Base-by-base conservation (phyloP, 805 yeast genomes). In the Candida quercuum region DNA sequence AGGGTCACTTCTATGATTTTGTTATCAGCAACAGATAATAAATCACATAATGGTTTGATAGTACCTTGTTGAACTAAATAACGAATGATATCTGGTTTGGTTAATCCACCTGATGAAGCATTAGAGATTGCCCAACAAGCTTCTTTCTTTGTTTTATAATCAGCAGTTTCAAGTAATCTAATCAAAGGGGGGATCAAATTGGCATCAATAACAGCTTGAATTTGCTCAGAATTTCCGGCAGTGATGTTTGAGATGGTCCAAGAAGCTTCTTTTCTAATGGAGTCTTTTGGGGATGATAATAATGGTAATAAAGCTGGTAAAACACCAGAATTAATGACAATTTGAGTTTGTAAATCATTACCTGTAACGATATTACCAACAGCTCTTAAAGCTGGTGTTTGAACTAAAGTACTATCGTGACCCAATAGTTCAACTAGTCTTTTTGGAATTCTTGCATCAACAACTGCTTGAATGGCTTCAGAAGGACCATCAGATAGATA, bases 81-180 rank as follows among this genome's bases (percentile, higher is more conserved):
- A 56, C 91, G 77, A 52, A 93, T 89, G 61, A 89, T 96, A 43
- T 87, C 96, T 7, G 98, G 98, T 61, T 79, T 83, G 30, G 81
- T 70, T 52, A 88, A 72, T 17, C 97, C 98, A 52, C 98, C 98
- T 9, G 96, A 85, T 14, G 96, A 86, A 27, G 99, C 98, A 60
- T 93, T 93, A 21, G 97, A 88, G 49, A 93, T 84, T 25, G 98
- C 98, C 99, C 99, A 93, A 72, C 98, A 91, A 4, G 99, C 99
- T 69, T 93, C 99, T 64, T 91, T 93, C 61, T 86, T 86, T 25
- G 98, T 91, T 71, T 88, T 89, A 71, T 88, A 89, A 57, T 91
- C 98, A 44, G 93, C 96, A 39, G 76, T 72, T 54, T 78, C 74
- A 60, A 93, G 72, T 46, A 81, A 66, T 59, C 88, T 81, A 51